Percentiles rank a stretch among this genome's conserved stretches.
Conservation (phyloP, 1,284 basidiomycete species). For the Ceratobasidium sp. region DNA sequence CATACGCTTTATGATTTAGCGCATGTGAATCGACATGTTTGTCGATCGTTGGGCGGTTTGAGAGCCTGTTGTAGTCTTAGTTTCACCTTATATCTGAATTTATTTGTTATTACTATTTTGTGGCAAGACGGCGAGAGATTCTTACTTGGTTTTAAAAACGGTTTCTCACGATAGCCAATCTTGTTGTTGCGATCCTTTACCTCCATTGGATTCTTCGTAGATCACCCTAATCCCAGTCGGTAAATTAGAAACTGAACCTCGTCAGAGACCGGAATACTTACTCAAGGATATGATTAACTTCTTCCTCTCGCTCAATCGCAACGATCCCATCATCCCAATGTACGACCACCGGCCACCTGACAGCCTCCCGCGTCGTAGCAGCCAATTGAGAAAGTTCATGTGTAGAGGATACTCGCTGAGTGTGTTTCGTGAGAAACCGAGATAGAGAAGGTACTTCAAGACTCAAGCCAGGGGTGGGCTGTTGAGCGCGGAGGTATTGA, state of each 20-base stretch:
- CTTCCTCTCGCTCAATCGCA: constrained; percentile 44
- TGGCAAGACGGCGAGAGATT: too few relatives aligned
- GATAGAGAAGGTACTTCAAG: constrained; percentile 2
- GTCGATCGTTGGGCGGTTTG: too few relatives aligned
- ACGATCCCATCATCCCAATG: constrained; percentile 44
- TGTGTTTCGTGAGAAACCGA: constrained; percentile 32
- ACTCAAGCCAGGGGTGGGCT: constrained; percentile 6
- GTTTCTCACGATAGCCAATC: constrained; percentile 33
- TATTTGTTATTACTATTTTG: too few relatives aligned
- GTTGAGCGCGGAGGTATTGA: constrained; percentile 34
- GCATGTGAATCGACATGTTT: too few relatives aligned
- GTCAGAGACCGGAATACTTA: background rate
- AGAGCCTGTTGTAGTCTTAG: too few relatives aligned
- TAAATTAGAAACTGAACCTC: background rate
- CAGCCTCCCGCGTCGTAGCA: background rate
- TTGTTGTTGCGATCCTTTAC: background rate
- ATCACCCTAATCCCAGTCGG: background rate
- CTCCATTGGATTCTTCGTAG: constrained; percentile 13
- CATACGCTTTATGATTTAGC: too few relatives aligned
- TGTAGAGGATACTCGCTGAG: constrained; percentile 1
- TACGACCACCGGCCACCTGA: constrained; percentile 44
- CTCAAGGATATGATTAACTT: constrained; percentile 40
- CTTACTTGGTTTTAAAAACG: too few relatives aligned
- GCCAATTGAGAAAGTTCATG: constrained; percentile 29
- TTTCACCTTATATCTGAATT: too few relatives aligned